A percentile compares a stretch with the other conserved stretches of the same genome.
These are phyloP conservation scores for Pythium brachiatum DNA, from an alignment of 352 stramenopile species.

Conservation along the genomic window DNA sequence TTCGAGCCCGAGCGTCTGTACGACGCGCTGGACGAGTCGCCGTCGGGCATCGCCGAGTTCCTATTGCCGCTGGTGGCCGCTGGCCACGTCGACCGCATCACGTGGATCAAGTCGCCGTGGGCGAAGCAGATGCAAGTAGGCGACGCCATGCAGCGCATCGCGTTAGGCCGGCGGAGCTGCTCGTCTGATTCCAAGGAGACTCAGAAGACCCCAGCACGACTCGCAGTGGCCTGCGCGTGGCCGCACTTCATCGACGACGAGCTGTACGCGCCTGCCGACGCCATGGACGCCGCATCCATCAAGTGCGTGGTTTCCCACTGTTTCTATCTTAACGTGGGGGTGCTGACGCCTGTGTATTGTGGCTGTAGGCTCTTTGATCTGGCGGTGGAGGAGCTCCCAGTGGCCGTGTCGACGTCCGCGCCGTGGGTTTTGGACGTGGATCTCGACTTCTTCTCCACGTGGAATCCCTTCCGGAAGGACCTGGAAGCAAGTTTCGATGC, in stretches of 20 bases:
- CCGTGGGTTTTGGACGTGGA: constrained; percentile 80
- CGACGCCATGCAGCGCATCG: constrained; percentile 4
- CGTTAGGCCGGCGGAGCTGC: constrained; percentile 18
- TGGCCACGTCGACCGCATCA: constrained; percentile 70
- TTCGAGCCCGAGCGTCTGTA: constrained; percentile 76
- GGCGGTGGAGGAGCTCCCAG: constrained; percentile 4
- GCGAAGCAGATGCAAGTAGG: constrained; percentile 47
- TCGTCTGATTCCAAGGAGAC: constrained; percentile 7
- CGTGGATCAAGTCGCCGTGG: constrained; percentile 85
- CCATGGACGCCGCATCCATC: constrained; percentile 31
- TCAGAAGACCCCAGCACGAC: constrained; percentile 14
- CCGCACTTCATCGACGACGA: constrained; percentile 77
- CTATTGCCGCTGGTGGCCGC: constrained; percentile 75
- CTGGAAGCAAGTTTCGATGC: constrained; percentile 29
- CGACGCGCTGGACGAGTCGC: constrained; percentile 58
- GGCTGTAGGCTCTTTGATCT: constrained; percentile 35
- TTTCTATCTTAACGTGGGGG: background rate
- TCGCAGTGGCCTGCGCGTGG: constrained; percentile 57
- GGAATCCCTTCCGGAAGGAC: constrained; percentile 79
- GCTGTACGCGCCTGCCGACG: constrained; percentile 41
- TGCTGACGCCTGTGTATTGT: background rate
- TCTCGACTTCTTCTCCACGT: constrained; percentile 90
- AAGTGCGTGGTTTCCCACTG: constrained; percentile 19
- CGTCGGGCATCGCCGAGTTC: constrained; percentile 82
- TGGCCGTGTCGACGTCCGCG: background rate